Evolutionary conservation across 768 basidiomycete genomes (phyloP), one percentile per base, ranked within the genome.

Genomic region (Antrodiella citrinella): DNA sequence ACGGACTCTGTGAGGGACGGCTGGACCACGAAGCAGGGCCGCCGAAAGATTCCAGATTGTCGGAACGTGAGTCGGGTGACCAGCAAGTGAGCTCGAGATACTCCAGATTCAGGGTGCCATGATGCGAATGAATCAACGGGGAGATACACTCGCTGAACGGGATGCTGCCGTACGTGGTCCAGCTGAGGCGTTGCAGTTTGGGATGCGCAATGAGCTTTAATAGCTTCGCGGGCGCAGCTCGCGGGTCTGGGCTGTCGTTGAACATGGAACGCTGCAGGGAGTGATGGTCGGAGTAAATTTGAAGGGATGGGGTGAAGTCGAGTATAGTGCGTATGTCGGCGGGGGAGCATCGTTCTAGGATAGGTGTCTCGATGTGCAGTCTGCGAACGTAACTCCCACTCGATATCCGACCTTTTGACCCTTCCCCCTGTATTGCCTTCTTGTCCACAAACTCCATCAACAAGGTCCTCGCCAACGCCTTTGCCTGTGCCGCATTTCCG

Each of bases 111-210:
- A 35, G 7, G 30, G 15, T 7, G 30, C 15, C 30, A 15, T 7
- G 7, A 35, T 35, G 30, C 7, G 7, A 7, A 41, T 70, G 71
- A 9, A 67, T 72, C 38, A 80, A 71, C 3, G 78, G 78, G 1
- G 71, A 76, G 61, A 80, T 74, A 38, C 77, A 75, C 20, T 72
- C 68, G 51, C 80, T 80, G 52, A 76, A 73, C 1, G 76, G 74
- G 1, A 76, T 68, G 47, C 84, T 81, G 50, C 80, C 82, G 57
- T 88, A 88, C 58, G 79, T 85, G 26, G 85, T 87, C 76, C 83
- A 85, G 21, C 77, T 80, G 12, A 88, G 68, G 23, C 78, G 68
- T 3, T 78, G 75, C 26, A 88, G 75, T 41, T 73, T 69, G 13
- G 77, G 76, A 43, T 67, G 77, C 44, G 73, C 78, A 54, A 87